Conservation (phyloP, 1,284 basidiomycete genomes). For the Schizophyllum amplum region DNA sequence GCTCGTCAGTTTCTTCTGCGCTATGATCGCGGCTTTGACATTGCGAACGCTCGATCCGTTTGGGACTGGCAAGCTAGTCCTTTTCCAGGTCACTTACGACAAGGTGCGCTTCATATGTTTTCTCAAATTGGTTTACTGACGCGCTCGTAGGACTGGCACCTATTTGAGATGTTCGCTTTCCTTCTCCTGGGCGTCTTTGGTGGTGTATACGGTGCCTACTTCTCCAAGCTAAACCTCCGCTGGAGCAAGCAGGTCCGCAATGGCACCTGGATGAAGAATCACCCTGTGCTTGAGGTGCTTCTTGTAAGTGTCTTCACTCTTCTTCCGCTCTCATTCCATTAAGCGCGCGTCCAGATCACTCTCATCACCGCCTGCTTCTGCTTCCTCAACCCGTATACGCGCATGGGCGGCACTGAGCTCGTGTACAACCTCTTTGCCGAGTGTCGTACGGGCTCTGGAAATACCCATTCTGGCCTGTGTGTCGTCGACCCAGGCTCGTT, state of each 20-base stretch:
- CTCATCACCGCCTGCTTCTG: slow-evolving; percentile 69
- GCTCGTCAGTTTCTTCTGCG: slow-evolving; percentile 87
- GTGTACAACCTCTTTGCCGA: slow-evolving; percentile 89
- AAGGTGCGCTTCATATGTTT: slow-evolving; percentile 35
- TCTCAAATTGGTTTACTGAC: slow-evolving; percentile 2
- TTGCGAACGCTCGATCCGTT: slow-evolving; percentile 90
- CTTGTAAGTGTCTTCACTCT: slow-evolving; percentile 43
- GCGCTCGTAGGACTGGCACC: slow-evolving; percentile 72
- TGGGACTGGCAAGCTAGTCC: slow-evolving; percentile 74
- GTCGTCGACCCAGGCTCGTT: slow-evolving; percentile 51
- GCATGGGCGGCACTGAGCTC: slow-evolving; percentile 93
- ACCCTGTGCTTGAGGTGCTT: slow-evolving; percentile 82
- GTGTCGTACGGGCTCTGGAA: slow-evolving; percentile 51
- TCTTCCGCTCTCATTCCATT: slow-evolving; percentile 3
- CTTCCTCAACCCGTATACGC: slow-evolving; percentile 86
- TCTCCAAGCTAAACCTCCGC: slow-evolving; percentile 85
- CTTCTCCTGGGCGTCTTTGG: slow-evolving; percentile 83
- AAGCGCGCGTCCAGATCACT: slow-evolving; percentile 50
- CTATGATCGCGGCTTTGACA: slow-evolving; percentile 88
- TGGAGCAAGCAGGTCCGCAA: slow-evolving; percentile 83
- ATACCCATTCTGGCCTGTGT: slow-evolving; percentile 68
- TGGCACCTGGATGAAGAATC: slow-evolving; percentile 69
- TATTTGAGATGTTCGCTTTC: slow-evolving; percentile 79
- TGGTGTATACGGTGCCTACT: slow-evolving; percentile 90
- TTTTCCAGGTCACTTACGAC: slow-evolving; percentile 88